These are phyloP conservation scores for Fusarium gaditjirri DNA, from an alignment of 2,329 filamentous ascomycete genomes.

Conservation along the genomic window DNA sequence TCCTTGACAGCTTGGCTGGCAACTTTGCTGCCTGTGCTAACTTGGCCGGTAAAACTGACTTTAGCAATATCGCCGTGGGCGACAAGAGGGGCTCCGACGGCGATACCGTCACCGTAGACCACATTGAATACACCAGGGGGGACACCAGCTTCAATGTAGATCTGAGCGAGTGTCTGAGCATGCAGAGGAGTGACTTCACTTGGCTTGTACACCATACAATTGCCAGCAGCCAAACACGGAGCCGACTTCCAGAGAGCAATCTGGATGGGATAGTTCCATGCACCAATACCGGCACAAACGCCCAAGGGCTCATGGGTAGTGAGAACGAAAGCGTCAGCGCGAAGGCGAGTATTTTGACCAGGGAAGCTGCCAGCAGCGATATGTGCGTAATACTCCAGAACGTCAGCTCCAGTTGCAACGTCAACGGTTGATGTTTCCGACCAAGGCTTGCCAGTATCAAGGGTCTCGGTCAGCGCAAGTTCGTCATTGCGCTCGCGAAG, in stretches of 20 bases:
- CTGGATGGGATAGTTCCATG: conserved; percentile 93
- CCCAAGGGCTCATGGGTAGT: conserved; percentile 84
- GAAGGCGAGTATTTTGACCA: conserved; percentile 79
- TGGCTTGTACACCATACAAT: conserved; percentile 92
- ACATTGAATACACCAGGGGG: conserved; percentile 89
- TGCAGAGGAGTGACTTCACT: conserved; percentile 90
- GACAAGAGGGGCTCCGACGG: conserved; percentile 78
- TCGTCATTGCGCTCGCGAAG: conserved; percentile 82
- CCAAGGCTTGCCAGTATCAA: conserved; percentile 87
- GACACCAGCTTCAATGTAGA: conserved; percentile 82
- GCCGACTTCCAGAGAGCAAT: conserved; percentile 92
- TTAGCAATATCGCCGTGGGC: conserved; percentile 79
- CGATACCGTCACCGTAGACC: conserved; percentile 79
- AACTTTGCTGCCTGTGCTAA: conserved; percentile 84
- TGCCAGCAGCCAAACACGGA: conserved; percentile 85
- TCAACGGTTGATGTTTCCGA: conserved; percentile 88
- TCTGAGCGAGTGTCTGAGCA: conserved; percentile 76
- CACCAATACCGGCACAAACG: conserved; percentile 87
- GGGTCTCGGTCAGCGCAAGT: conserved; percentile 81
- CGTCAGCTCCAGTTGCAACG: conserved; percentile 83
- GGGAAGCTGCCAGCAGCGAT: conserved; percentile 82
- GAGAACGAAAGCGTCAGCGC: conserved; percentile 83
- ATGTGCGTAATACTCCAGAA: conserved; percentile 87
- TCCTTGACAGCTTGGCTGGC: conserved; percentile 77
- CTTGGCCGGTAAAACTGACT: conserved; percentile 90